Percentiles rank a stretch among this genome's conserved stretches.
These are phyloP conservation scores for Rhodocollybia butyracea DNA, from an alignment of 768 basidiomycete species.

Conservation along the genomic window DNA sequence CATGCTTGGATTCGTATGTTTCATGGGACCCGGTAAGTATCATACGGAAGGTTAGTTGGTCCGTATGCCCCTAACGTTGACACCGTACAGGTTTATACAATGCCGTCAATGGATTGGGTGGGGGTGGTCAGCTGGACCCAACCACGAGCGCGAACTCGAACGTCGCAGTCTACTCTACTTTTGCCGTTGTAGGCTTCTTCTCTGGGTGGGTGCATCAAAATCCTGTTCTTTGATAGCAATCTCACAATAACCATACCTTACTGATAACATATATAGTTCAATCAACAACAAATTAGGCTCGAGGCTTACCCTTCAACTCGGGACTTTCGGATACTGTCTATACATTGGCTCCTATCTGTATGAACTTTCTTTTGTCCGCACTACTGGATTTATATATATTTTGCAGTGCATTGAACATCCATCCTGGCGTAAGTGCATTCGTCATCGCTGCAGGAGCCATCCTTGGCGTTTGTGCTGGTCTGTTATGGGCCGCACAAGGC, in stretches of 20 bases:
- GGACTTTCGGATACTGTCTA: slow-evolving; percentile 74
- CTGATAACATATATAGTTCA: no score
- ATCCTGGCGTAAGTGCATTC: slow-evolving; percentile 58
- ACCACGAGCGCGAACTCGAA: slow-evolving; percentile 68
- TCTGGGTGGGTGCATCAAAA: slow-evolving; percentile 66
- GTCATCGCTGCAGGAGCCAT: slow-evolving; percentile 70
- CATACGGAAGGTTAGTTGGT: not conserved
- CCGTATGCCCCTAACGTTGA: slow-evolving; percentile 15
- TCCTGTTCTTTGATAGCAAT: not conserved
- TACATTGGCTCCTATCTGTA: slow-evolving; percentile 75
- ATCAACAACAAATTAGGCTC: slow-evolving; percentile 83
- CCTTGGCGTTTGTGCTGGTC: slow-evolving; percentile 61
- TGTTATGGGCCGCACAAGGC: slow-evolving; percentile 84
- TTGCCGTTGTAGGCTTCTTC: slow-evolving; percentile 62
- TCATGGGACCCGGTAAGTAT: slow-evolving; percentile 50
- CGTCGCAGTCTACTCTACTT: slow-evolving; percentile 63
- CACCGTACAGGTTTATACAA: slow-evolving; percentile 64
- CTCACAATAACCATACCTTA: not conserved
- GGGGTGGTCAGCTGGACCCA: slow-evolving; percentile 68
- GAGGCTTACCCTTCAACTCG: slow-evolving; percentile 67
- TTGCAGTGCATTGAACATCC: slow-evolving; percentile 65
- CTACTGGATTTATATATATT: slow-evolving; percentile 1
- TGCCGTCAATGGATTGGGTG: slow-evolving; percentile 76
- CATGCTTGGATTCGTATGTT: slow-evolving; percentile 70
- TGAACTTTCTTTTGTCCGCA: slow-evolving; percentile 18